Conservation (phyloP, 495 filamentous ascomycete species). For the Xylaria bambusicola region DNA sequence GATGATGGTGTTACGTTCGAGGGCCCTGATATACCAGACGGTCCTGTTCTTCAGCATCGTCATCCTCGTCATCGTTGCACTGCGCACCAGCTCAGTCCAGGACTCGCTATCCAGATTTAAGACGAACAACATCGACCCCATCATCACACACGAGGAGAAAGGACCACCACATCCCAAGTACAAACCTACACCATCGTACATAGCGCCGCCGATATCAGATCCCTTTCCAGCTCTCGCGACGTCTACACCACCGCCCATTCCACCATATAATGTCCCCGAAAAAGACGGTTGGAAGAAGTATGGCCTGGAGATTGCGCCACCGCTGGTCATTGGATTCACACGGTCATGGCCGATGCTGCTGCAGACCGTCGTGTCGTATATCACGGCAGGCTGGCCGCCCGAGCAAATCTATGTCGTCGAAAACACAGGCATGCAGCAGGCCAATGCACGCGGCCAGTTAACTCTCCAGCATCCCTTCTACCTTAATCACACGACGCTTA, state of each 20-base stretch:
- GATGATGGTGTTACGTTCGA: constrained; percentile 7
- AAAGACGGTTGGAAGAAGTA: constrained; percentile 38
- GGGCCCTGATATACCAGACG: not conserved
- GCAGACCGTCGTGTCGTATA: constrained; percentile 60
- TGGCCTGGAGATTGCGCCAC: constrained; percentile 41
- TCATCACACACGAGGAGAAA: not conserved
- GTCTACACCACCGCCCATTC: constrained; percentile 44
- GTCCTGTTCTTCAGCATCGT: not conserved
- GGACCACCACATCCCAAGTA: constrained; percentile 26
- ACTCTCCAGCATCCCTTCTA: constrained; percentile 64
- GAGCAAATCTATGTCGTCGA: constrained; percentile 63
- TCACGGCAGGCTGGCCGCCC: constrained; percentile 63
- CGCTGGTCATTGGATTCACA: constrained; percentile 63
- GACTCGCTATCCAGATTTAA: constrained; percentile 12
- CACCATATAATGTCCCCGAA: constrained; percentile 42
- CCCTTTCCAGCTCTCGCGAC: constrained; percentile 41
- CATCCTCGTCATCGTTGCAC: constrained; percentile 4
- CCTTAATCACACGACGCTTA: constrained; percentile 58
- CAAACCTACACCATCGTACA: constrained; percentile 39
- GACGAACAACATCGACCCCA: not conserved
- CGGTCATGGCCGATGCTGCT: constrained; percentile 60
- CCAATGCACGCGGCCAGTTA: constrained; percentile 53
- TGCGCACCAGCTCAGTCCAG: not conserved
- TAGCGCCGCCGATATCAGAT: constrained; percentile 38
- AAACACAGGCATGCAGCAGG: constrained; percentile 63